Conservation (phyloP, 257 asterid species). For the Echites panduratus region DNA sequence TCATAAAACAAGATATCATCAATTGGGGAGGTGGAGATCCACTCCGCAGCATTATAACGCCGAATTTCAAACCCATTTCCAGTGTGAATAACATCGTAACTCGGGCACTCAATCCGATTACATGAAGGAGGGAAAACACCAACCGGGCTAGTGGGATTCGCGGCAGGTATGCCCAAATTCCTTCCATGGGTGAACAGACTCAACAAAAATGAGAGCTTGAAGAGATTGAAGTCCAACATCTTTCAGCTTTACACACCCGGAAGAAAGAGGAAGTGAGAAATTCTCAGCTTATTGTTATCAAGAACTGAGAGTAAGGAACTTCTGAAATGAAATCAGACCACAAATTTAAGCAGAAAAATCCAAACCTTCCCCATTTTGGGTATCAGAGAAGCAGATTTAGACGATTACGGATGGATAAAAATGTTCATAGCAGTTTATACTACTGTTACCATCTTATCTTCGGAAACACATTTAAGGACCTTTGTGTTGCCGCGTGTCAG, state of each 20-base stretch:
- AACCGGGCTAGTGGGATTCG: conserved; percentile 12
- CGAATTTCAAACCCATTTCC: conserved; percentile 85
- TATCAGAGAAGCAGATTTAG: too few species aligned
- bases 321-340: not conserved
- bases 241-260: not conserved
- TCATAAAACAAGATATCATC: conserved; percentile 56
- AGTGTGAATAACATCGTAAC: conserved; percentile 53
- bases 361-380: not conserved
- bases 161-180: conserved; percentile 13
- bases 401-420: too few species aligned
- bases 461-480: too few species aligned
- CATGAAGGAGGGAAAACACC: conserved; percentile 63
- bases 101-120: conserved; percentile 79
- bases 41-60: conserved; percentile 60
- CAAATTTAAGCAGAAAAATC: not conserved
- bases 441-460: too few species aligned
- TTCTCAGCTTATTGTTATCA: not conserved
- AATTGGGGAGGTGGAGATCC: conserved; percentile 77
- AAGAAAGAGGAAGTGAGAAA: not conserved
- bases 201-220: conserved; percentile 41
- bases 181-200: conserved; percentile 30
- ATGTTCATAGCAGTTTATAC: too few species aligned
- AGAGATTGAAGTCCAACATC: conserved; percentile 38
- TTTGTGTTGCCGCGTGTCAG: too few species aligned
- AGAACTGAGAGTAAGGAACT: not conserved